A percentile compares a stretch with the other conserved stretches of the same genome.
Evolutionary conservation across 164 flowering plant species (phyloP).

Genomic region (Sedum album): DNA sequence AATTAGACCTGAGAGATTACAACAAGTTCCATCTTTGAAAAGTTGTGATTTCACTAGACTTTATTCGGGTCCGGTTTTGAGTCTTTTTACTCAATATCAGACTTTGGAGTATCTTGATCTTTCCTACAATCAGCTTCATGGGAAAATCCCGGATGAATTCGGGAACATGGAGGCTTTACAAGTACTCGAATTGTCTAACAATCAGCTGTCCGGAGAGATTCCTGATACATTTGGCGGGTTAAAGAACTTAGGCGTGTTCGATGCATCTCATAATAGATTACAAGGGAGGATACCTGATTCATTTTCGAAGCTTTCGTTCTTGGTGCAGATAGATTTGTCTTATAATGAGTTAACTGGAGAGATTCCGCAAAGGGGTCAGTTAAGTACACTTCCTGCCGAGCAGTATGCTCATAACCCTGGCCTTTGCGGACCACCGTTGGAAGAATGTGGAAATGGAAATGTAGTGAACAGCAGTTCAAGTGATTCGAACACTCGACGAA

Average conservation of each 20-base stretch:
- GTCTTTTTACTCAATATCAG: constrained; percentile 60
- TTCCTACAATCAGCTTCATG: constrained; percentile 68
- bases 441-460: constrained; percentile 35
- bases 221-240: constrained; percentile 61
- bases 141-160: constrained; percentile 68
- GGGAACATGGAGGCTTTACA: constrained; percentile 74
- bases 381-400: constrained; percentile 75
- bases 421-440: constrained; percentile 88
- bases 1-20: constrained; percentile 69
- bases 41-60: constrained; percentile 70
- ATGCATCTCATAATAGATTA: constrained; percentile 74
- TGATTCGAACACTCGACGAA: background rate
- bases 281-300: constrained; percentile 86
- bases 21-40: constrained; percentile 57
- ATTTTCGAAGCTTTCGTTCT: constrained; percentile 62
- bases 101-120: constrained; percentile 83
- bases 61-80: constrained; percentile 76
- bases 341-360: constrained; percentile 68
- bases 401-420: constrained; percentile 82
- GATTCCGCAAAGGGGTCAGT: constrained; percentile 75
- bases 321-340: constrained; percentile 85
- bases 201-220: constrained; percentile 75
- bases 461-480: constrained; percentile 11
- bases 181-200: constrained; percentile 65
- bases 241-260: constrained; percentile 71